These are phyloP conservation scores for Medicago lupulina DNA, from an alignment of 306 rosid species.

Conservation along the genomic window DNA sequence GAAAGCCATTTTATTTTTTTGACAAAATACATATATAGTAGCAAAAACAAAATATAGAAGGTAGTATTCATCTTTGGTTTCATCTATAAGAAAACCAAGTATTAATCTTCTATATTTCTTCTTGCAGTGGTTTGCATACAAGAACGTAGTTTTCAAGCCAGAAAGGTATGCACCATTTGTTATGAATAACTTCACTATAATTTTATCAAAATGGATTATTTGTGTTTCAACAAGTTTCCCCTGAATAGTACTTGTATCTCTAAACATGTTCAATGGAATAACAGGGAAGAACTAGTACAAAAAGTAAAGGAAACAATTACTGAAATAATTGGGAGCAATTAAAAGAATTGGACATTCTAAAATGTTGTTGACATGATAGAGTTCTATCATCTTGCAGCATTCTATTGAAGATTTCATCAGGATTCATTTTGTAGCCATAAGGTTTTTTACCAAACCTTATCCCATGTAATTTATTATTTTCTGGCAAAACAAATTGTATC, in stretches of 20 bases:
- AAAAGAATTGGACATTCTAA: slow-evolving; percentile 48
- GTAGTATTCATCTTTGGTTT: no score
- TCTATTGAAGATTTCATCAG: slow-evolving; percentile 45
- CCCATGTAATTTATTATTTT: slow-evolving; percentile 49
- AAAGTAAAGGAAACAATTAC: slow-evolving; percentile 66
- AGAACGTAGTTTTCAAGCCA: slow-evolving; percentile 77
- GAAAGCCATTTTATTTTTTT: neutral
- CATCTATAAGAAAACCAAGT: neutral
- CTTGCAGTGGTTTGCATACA: slow-evolving; percentile 84
- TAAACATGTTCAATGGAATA: slow-evolving; percentile 36
- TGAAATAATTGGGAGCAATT: slow-evolving; percentile 78
- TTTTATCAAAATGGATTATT: neutral
- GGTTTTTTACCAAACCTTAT: slow-evolving; percentile 46
- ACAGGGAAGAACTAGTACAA: slow-evolving; percentile 71
- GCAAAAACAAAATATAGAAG: no score
- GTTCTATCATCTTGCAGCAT: slow-evolving; percentile 51
- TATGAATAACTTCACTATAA: slow-evolving; percentile 2
- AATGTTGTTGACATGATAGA: slow-evolving; percentile 41
- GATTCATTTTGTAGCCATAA: slow-evolving; percentile 49
- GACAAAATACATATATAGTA: neutral
- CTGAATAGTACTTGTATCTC: slow-evolving; percentile 4
- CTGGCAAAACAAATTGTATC: slow-evolving; percentile 43
- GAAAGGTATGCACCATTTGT: slow-evolving; percentile 61
- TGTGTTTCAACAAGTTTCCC: neutral
- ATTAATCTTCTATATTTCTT: slow-evolving; percentile 9